Conservation (phyloP, 257 asterid species). For the Solanum appendiculatum region DNA sequence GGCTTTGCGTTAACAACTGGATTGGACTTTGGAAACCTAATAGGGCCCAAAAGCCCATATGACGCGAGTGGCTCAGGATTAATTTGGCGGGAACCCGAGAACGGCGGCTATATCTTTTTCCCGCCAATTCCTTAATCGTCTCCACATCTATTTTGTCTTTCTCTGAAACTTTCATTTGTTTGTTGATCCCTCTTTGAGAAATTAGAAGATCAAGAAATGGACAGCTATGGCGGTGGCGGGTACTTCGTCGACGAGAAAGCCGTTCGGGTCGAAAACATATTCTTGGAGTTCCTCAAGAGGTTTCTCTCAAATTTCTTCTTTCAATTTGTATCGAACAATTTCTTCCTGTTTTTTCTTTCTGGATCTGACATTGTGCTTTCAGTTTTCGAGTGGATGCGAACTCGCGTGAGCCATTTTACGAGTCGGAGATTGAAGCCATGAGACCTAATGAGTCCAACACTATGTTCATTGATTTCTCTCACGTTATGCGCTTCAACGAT, state of each 20-base stretch:
- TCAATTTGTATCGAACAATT: not conserved
- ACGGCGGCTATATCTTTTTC: not conserved
- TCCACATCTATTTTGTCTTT: not conserved
- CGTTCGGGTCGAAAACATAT: conserved; percentile 63
- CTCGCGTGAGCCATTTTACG: conserved; percentile 60
- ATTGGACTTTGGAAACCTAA: not conserved
- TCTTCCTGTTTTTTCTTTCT: not conserved
- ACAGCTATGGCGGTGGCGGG: conserved; percentile 40
- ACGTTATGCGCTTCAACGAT: conserved; percentile 80
- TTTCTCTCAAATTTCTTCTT: not conserved
- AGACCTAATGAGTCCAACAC: conserved; percentile 73
- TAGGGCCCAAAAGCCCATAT: not conserved
- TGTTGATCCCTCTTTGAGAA: not conserved
- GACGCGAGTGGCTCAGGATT: not conserved
- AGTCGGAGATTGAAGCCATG: conserved; percentile 79
- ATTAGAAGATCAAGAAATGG: conserved; percentile 29
- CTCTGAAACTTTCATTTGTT: not conserved
- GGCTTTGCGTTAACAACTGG: not conserved
- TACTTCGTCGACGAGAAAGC: conserved; percentile 84
- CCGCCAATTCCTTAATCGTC: conserved; percentile 12
- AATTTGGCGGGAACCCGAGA: conserved; percentile 17
- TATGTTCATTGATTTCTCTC: conserved; percentile 89
- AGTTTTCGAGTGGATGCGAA: conserved; percentile 37
- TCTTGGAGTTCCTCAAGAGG: conserved; percentile 76
- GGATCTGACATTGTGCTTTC: not conserved